Evolutionary conservation across 192 early-diverging fungal genomes (phyloP).

Genomic region (Linnemannia elongata): DNA sequence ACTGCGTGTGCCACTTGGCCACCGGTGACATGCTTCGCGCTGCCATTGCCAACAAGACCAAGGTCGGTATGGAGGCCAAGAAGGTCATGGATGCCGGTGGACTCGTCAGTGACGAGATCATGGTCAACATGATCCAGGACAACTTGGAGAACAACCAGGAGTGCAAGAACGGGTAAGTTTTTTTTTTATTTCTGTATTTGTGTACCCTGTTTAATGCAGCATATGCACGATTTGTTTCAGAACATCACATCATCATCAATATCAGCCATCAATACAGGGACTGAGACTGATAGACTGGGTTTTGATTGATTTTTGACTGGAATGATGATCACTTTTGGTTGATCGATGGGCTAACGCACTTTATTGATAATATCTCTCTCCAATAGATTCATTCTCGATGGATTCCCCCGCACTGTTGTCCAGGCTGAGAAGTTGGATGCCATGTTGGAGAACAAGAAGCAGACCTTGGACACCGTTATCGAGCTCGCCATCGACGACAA

Average conservation of each 20-base stretch:
- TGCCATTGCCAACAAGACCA: conserved; percentile 91
- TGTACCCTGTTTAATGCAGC: not conserved
- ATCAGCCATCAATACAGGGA: not conserved
- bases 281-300: conserved; percentile 2
- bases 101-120: conserved; percentile 98
- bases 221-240: conserved; percentile 6
- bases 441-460: conserved; percentile 88
- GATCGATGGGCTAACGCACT: not conserved
- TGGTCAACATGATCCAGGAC: conserved; percentile 96
- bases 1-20: conserved; percentile 97
- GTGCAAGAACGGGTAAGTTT: conserved; percentile 90
- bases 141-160: conserved; percentile 95
- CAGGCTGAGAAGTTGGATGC: conserved; percentile 99
- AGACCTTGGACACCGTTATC: conserved; percentile 87
- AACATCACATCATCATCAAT: not conserved
- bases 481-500: conserved; percentile 96
- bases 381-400: conserved; percentile 94
- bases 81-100: conserved; percentile 99
- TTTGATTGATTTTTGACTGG: no score
- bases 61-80: conserved; percentile 96
- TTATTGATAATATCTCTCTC: not conserved
- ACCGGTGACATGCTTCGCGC: conserved; percentile 99
- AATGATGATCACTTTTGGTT: no score
- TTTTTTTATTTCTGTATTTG: not conserved
- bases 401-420: conserved; percentile 97